Percentiles rank a stretch among this genome's conserved stretches.
phyloP scores from a whole-genome alignment of 2,329 filamentous ascomycete genomes.

The Aspergillus tubingensis region DNA sequence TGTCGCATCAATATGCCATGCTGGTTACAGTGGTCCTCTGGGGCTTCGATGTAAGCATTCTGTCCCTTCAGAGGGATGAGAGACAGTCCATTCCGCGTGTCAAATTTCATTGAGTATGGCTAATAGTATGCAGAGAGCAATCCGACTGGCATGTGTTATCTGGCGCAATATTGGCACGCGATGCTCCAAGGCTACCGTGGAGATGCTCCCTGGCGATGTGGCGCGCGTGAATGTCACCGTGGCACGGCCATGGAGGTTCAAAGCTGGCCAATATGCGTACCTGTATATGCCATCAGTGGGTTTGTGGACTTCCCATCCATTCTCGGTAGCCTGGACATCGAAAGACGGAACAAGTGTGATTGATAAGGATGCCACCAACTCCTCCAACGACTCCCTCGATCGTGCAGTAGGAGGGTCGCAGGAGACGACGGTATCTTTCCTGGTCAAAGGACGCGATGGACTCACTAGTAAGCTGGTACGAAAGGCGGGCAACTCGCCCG shows the following conservation, averaged over 20 bases:
- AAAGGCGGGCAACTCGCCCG: conserved; percentile 29
- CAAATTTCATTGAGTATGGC: background rate
- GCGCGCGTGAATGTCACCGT: conserved; percentile 47
- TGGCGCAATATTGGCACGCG: conserved; percentile 55
- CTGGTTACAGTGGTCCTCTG: conserved; percentile 36
- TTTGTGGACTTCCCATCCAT: conserved; percentile 47
- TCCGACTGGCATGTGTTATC: conserved; percentile 49
- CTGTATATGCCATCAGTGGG: conserved; percentile 55
- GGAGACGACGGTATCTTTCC: conserved; percentile 33
- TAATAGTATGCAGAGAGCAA: conserved; percentile 36
- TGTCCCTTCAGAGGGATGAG: no score
- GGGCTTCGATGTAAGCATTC: conserved; percentile 33
- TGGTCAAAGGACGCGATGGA: conserved; percentile 37
- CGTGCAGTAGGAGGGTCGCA: conserved; percentile 28
- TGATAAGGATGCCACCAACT: conserved; percentile 33
- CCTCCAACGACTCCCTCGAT: conserved; percentile 35
- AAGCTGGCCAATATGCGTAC: conserved; percentile 57
- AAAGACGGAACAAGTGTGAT: conserved; percentile 13
- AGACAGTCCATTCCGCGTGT: no score
- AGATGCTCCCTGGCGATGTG: conserved; percentile 58
- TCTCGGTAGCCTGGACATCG: conserved; percentile 45
- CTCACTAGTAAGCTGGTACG: conserved; percentile 36
- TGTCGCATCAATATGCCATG: conserved; percentile 33
- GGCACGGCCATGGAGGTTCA: conserved; percentile 35
- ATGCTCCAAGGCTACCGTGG: conserved; percentile 54